Percentiles rank a stretch among this genome's conserved stretches.
Conservation (phyloP, 2,329 filamentous ascomycete genomes). For the Dactylellina parvicollis region DNA sequence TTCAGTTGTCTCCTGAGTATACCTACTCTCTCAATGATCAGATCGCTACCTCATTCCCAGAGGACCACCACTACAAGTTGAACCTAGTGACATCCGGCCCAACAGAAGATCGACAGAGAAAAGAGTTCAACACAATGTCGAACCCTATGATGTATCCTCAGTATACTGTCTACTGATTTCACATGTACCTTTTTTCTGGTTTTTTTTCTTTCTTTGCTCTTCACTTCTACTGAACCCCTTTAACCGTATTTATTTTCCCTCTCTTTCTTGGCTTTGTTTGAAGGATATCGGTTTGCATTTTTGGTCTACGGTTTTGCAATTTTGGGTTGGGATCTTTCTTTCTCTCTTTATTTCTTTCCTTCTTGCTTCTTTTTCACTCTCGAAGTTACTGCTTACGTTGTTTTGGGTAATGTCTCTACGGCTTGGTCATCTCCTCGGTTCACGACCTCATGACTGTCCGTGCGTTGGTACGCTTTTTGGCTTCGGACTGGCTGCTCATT, state of each 20-base stretch:
- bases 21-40: constrained; percentile 46
- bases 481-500: constrained; percentile 43
- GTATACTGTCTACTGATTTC: constrained; percentile 39
- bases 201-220: constrained; percentile 11
- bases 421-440: constrained; percentile 48
- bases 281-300: constrained; percentile 49
- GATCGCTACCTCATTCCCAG: constrained; percentile 46
- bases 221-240: constrained; percentile 18
- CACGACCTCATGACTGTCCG: constrained; percentile 53
- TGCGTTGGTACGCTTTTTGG: constrained; percentile 47
- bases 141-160: constrained; percentile 40
- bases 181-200: neutral
- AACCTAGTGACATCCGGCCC: constrained; percentile 38
- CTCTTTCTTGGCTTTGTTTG: constrained; percentile 31
- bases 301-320: constrained; percentile 52
- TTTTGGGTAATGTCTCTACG: constrained; percentile 50
- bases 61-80: constrained; percentile 51
- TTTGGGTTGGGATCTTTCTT: constrained; percentile 41
- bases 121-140: constrained; percentile 34
- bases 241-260: constrained; percentile 15
- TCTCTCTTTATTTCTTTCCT: constrained; percentile 23
- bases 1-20: constrained; percentile 46
- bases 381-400: neutral
- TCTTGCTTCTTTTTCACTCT: constrained; percentile 1
- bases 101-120: constrained; percentile 29